Conservation (phyloP, 805 yeast species). For the Starmerella gropengiesseri region DNA sequence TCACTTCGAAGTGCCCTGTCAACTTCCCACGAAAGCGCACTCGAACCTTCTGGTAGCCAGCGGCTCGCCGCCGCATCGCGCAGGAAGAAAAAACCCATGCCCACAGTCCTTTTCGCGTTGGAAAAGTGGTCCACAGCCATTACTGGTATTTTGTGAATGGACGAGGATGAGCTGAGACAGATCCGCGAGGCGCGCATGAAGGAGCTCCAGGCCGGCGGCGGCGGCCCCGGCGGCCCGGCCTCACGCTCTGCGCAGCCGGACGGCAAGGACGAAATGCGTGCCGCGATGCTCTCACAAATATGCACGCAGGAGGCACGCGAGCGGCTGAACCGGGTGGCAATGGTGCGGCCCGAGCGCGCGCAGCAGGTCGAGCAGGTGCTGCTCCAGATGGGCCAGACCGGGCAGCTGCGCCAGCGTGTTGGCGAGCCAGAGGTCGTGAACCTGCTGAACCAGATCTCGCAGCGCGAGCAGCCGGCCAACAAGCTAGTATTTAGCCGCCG, state of each 20-base stretch:
- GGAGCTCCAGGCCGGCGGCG: slow-evolving; percentile 50
- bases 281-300: slow-evolving; percentile 46
- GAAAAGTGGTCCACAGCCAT: background rate
- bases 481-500: slow-evolving; percentile 25
- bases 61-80: too few species aligned
- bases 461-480: slow-evolving; percentile 44
- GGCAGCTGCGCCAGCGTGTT: slow-evolving; percentile 64
- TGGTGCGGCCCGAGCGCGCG: slow-evolving; percentile 89
- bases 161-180: slow-evolving; percentile 68
- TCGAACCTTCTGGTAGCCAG: too few species aligned
- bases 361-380: slow-evolving; percentile 76
- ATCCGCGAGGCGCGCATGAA: slow-evolving; percentile 86
- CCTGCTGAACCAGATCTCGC: slow-evolving; percentile 69
- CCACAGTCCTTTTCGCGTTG: background rate
- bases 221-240: background rate
- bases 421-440: slow-evolving; percentile 73
- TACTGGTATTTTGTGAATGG: slow-evolving; percentile 8
- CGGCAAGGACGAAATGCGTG: slow-evolving; percentile 34
- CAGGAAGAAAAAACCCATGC: too few species aligned
- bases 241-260: background rate
- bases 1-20: too few species aligned
- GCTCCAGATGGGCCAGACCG: slow-evolving; percentile 59
- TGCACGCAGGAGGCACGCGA: slow-evolving; percentile 79
- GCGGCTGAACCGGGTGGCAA: slow-evolving; percentile 69
- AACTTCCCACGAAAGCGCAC: too few species aligned